Conservation (phyloP, 768 basidiomycete species). For the Pisolithus microcarpus region DNA sequence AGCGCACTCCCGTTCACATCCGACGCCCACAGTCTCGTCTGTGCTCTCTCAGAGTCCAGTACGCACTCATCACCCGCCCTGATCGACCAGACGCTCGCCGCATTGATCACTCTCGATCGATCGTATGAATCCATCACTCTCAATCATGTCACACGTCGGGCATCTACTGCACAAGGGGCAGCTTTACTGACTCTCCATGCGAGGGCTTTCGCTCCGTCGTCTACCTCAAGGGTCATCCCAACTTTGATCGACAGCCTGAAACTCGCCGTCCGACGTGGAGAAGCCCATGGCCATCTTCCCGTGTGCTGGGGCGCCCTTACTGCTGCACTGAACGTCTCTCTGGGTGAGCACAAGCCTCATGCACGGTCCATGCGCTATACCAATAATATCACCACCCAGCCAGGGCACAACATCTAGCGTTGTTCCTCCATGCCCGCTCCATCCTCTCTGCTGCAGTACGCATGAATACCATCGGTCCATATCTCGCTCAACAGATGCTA, state of each 20-base stretch:
- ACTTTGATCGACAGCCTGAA: conserved; percentile 64
- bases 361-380: not conserved
- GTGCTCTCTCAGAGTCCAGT: conserved; percentile 5
- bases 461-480: conserved; percentile 88
- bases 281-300: conserved; percentile 75
- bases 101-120: conserved; percentile 55
- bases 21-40: conserved; percentile 50
- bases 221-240: conserved; percentile 11
- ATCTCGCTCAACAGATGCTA: conserved; percentile 82
- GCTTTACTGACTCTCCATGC: conserved; percentile 86
- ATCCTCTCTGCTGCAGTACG: conserved; percentile 89
- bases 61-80: not conserved
- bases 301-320: conserved; percentile 88
- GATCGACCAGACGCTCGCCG: conserved; percentile 28
- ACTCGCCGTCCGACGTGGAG: conserved; percentile 53
- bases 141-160: conserved; percentile 82
- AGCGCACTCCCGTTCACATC: conserved; percentile 74
- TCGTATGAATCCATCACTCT: conserved; percentile 82
- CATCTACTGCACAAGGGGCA: conserved; percentile 86
- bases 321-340: conserved; percentile 61
- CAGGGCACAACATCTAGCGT: conserved; percentile 76
- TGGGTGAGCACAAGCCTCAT: conserved; percentile 42
- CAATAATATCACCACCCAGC: conserved; percentile 36
- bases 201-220: conserved; percentile 66
- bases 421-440: conserved; percentile 88